These are phyloP conservation scores for Erythrobasidium hasegawianum DNA, from an alignment of 1,284 basidiomycete species.

Conservation along the genomic window DNA sequence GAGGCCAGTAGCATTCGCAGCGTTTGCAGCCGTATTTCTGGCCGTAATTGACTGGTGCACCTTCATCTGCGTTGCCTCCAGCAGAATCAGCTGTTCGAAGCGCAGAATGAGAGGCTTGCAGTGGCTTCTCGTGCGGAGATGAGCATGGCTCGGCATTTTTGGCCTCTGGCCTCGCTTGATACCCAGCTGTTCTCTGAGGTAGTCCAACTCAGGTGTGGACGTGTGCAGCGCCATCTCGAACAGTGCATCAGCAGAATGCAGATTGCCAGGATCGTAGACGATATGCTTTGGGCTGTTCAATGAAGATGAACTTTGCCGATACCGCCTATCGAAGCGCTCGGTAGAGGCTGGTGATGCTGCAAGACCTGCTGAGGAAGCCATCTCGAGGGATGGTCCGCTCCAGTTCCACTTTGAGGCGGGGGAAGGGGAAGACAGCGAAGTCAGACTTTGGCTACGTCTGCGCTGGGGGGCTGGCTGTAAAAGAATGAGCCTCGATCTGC, in stretches of 20 bases:
- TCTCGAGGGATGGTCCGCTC: too few relatives aligned
- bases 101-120: neutral
- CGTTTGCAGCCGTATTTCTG: neutral
- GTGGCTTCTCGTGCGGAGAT: neutral
- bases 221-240: constrained; percentile 10
- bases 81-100: constrained; percentile 8
- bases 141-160: neutral
- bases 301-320: neutral
- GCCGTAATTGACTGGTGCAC: neutral
- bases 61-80: constrained; percentile 2
- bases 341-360: neutral
- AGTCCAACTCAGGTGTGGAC: constrained; percentile 3
- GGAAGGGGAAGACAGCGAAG: too few relatives aligned
- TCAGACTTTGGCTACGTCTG: too few relatives aligned
- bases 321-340: neutral
- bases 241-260: neutral
- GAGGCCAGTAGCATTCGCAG: neutral
- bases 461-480: too few relatives aligned
- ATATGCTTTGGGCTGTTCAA: neutral
- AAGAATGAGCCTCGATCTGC: too few relatives aligned
- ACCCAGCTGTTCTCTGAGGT: constrained; percentile 6
- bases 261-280: neutral
- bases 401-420: too few relatives aligned
- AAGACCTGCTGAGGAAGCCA: neutral
- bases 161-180: constrained; percentile 13